Evolutionary conservation across 371 early-diverging fungal species (phyloP), one percentile per base, ranked within the genome.

Genomic region (Amoeboaphelidium protococcarum): DNA sequence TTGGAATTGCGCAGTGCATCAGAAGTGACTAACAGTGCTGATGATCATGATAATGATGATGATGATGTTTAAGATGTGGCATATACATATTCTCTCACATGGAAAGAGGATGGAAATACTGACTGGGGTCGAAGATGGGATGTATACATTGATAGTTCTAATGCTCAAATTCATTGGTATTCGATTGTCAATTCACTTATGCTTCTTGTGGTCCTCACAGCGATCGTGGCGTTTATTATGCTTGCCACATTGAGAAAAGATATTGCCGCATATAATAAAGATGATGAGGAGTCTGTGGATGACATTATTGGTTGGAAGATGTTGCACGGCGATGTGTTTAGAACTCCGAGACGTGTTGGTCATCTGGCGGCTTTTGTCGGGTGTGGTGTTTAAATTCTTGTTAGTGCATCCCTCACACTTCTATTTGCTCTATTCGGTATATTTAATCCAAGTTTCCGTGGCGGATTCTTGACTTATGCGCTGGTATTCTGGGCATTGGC

Each of bases 311-410:
- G 86, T 2, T 85, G 86, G 86, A 82, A 82, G 54, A 78, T 77
- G 52, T 73, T 85, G 0, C 82, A 85, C 46, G 82, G 79, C 2
- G 86, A 85, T 57, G 81, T 83, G 0, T 83, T 85, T 59, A 68
- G 86, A 26, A 65, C 80, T 13, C 82, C 86, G 23, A 31, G 37
- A 31, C 16, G 16, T 31, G 6, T 31, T 6, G 46, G 46, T 19
- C 37, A 10, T 10, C 16, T 31, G 37, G 6, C 37, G 16, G 16
- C 16, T 16, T 31, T 31, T 31, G 10, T 31, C 6, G 37, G 37
- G 37, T 10, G 10, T 10, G 37, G 37, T 10, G 16, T 31, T 31
- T 16, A 31, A 16, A 10, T 31, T 10, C 6, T 31, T 31, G 37
- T 16, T 10, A 16, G 10, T 31, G 6, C 16, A 16, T 6, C 10